phyloP scores from a whole-genome alignment of 2,329 filamentous ascomycete species.

The Penicillium griseofulvum region DNA sequence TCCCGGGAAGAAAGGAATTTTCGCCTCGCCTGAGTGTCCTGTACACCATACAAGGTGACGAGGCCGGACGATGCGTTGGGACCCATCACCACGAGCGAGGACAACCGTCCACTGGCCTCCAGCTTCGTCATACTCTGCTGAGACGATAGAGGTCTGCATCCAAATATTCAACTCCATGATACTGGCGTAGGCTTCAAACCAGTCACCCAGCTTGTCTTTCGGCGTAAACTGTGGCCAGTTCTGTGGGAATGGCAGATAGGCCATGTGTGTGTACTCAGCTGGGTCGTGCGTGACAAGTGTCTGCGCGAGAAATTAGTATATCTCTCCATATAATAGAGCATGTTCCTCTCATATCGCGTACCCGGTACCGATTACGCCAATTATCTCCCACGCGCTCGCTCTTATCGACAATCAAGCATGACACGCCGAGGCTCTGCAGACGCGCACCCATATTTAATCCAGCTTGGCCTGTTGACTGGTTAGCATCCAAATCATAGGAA shows the following conservation, averaged over 20 bases:
- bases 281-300: constrained; percentile 40
- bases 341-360: constrained; percentile 11
- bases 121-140: constrained; percentile 40
- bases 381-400: constrained; percentile 49
- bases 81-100: constrained; percentile 26
- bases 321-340: not conserved
- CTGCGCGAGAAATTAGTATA: constrained; percentile 1
- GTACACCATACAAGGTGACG: constrained; percentile 51
- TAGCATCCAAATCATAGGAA: not conserved
- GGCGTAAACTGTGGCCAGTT: constrained; percentile 46
- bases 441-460: constrained; percentile 45
- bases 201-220: constrained; percentile 50
- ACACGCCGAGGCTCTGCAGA: constrained; percentile 41
- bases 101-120: constrained; percentile 41
- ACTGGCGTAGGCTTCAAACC: constrained; percentile 50
- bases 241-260: constrained; percentile 42
- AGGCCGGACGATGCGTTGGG: constrained; percentile 35
- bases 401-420: constrained; percentile 46
- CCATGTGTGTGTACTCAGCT: constrained; percentile 40
- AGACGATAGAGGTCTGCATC: constrained; percentile 41
- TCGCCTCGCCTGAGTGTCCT: constrained; percentile 46
- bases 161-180: constrained; percentile 52
- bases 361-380: constrained; percentile 51
- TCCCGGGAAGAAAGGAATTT: constrained; percentile 42
- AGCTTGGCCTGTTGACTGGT: constrained; percentile 37